These are phyloP conservation scores for Alternaria sp. DNA, from an alignment of 2,329 filamentous ascomycete genomes.

Conservation along the genomic window DNA sequence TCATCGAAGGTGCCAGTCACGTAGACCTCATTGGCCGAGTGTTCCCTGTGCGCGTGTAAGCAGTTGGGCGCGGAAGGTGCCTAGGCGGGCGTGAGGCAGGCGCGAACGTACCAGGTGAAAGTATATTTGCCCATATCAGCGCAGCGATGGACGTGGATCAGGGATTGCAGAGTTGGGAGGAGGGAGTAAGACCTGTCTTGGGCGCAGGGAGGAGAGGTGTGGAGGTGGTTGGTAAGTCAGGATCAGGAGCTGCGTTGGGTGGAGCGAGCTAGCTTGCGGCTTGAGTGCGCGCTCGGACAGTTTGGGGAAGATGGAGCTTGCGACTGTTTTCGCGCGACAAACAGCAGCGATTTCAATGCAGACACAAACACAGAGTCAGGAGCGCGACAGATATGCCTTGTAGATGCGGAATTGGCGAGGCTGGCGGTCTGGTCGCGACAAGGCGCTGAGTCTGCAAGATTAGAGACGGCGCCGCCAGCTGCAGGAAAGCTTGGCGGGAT, in stretches of 20 bases:
- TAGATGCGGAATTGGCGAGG: constrained; percentile 24
- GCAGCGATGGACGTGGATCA: constrained; percentile 24
- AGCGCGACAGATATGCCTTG: constrained; percentile 2
- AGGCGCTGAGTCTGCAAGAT: constrained; percentile 12
- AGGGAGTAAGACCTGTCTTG: constrained; percentile 39
- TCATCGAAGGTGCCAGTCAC: constrained; percentile 96
- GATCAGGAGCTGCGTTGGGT: constrained; percentile 31
- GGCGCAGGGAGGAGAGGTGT: constrained; percentile 21
- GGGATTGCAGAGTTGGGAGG: constrained; percentile 17
- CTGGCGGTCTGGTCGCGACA: constrained; percentile 22
- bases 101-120: constrained; percentile 69
- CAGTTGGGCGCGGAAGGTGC: constrained; percentile 13
- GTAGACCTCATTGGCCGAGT: constrained; percentile 83
- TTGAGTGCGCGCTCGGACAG: constrained; percentile 30
- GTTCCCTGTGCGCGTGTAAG: constrained; percentile 66
- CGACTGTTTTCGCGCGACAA: constrained; percentile 9
- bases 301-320: constrained; percentile 25
- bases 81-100: not conserved
- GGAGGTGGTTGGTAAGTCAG: constrained; percentile 32
- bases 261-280: constrained; percentile 29
- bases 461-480: constrained; percentile 18
- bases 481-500: constrained; percentile 16
- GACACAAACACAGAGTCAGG: constrained; percentile 12
- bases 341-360: constrained; percentile 13
- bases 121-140: constrained; percentile 69